A percentile compares a stretch with the other conserved stretches of the same genome.
phyloP scores from a whole-genome alignment of 441 rosid genomes.

The Jatropha multifida region DNA sequence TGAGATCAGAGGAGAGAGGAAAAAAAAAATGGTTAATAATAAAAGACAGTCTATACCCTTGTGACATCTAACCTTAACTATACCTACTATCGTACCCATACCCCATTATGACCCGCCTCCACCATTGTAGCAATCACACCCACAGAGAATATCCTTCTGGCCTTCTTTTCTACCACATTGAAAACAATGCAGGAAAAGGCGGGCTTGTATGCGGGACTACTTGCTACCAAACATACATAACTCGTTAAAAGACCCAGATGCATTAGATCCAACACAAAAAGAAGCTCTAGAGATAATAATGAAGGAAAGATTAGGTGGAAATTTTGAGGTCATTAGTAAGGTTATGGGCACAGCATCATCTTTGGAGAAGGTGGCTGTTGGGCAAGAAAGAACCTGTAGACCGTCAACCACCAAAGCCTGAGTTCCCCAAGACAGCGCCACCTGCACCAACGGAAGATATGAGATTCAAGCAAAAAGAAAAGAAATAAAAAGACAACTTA shows the following conservation, averaged over 20 bases:
- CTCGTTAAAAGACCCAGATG: constrained; percentile 75
- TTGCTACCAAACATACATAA: constrained; percentile 82
- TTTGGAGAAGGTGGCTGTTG: constrained; percentile 77
- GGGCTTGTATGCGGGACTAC: constrained; percentile 47
- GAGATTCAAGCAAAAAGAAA: constrained; percentile 51
- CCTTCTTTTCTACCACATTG: no score
- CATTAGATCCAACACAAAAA: constrained; percentile 93
- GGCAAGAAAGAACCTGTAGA: constrained; percentile 78
- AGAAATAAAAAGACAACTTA: no score
- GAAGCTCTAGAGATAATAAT: constrained; percentile 92
- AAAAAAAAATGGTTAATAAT: no score
- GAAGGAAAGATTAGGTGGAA: constrained; percentile 90
- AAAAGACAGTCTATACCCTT: no score
- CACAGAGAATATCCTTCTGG: no score
- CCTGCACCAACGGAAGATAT: constrained; percentile 68
- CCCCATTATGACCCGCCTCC: no score
- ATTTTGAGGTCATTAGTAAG: constrained; percentile 76
- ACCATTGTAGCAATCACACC: no score
- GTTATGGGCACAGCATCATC: constrained; percentile 97
- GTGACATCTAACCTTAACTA: no score
- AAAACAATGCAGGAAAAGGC: no score
- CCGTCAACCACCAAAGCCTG: constrained; percentile 38
- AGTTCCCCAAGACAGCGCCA: constrained; percentile 46
- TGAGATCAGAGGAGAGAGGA: no score
- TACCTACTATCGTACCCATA: no score